phyloP scores from a whole-genome alignment of 192 early-diverging fungal species.

The Spizellomyces sp. region DNA sequence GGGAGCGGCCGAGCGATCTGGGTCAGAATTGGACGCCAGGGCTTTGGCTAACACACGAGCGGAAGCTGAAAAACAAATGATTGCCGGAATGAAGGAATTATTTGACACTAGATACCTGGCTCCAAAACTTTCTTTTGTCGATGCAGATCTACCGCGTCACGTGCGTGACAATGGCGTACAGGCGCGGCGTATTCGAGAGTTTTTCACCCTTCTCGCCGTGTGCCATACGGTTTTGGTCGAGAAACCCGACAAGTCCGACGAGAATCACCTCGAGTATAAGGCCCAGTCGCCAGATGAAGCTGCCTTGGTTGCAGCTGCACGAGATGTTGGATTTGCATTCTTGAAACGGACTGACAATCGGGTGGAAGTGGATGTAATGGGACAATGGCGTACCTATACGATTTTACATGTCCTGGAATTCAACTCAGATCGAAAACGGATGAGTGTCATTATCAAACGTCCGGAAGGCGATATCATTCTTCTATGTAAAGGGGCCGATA shows the following conservation, averaged over 20 bases:
- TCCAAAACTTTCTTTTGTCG: conserved; percentile 79
- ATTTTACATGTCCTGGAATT: conserved; percentile 90
- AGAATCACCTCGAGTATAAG: conserved; percentile 65
- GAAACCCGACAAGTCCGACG: conserved; percentile 30
- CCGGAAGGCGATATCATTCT: conserved; percentile 81
- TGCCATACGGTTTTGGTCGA: conserved; percentile 97
- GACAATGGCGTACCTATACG: conserved; percentile 70
- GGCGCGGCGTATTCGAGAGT: conserved; percentile 72
- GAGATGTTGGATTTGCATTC: conserved; percentile 87
- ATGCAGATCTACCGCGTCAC: conserved; percentile 75
- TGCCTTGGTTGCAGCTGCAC: conserved; percentile 86
- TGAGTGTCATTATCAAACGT: conserved; percentile 82
- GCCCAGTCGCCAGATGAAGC: conserved; percentile 97
- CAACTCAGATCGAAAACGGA: conserved; percentile 93
- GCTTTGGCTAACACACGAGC: background rate
- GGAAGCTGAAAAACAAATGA: conserved; percentile 37
- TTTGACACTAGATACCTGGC: conserved; percentile 63
- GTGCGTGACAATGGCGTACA: conserved; percentile 58
- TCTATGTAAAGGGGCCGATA: conserved; percentile 95
- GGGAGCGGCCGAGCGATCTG: conserved; percentile 30
- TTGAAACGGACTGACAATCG: conserved; percentile 71
- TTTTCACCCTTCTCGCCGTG: conserved; percentile 84
- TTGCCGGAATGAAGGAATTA: conserved; percentile 56
- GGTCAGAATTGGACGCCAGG: conserved; percentile 4
- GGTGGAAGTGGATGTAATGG: conserved; percentile 75